Conservation (phyloP, 495 filamentous ascomycete genomes). For the Penicillium turbatum region DNA sequence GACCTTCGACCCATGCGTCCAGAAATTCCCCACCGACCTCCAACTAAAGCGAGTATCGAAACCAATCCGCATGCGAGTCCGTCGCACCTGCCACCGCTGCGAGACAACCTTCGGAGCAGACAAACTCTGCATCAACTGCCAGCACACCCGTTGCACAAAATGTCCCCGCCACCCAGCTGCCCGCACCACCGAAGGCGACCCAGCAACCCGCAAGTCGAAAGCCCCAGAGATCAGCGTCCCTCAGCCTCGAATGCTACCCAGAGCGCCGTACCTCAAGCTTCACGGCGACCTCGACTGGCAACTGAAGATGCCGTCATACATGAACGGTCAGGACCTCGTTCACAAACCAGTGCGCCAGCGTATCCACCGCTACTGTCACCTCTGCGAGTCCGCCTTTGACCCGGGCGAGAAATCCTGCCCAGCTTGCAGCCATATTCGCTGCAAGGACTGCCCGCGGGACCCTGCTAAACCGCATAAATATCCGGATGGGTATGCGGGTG, state of each 20-base stretch:
- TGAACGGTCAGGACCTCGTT: conserved; percentile 65
- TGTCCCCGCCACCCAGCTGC: conserved; percentile 66
- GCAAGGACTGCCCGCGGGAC: conserved; percentile 75
- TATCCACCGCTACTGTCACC: conserved; percentile 72
- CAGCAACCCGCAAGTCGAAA: conserved; percentile 39
- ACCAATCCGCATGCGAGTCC: conserved; percentile 86
- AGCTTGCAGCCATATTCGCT: conserved; percentile 70
- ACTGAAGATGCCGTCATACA: conserved; percentile 59
- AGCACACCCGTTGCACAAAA: conserved; percentile 72
- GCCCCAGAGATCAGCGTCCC: conserved; percentile 16
- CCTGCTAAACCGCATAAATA: conserved; percentile 71
- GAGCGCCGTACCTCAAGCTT: conserved; percentile 13
- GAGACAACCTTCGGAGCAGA: conserved; percentile 65
- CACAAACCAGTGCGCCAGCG: conserved; percentile 63
- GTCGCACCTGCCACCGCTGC: conserved; percentile 76
- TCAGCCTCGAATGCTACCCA: conserved; percentile 2
- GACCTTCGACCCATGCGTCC: conserved; percentile 64
- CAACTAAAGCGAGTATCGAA: conserved; percentile 74
- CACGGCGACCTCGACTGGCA: conserved; percentile 12
- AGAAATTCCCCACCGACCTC: conserved; percentile 53
- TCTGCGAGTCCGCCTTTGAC: conserved; percentile 62
- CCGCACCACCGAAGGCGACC: conserved; percentile 21
- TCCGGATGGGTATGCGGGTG: conserved; percentile 73
- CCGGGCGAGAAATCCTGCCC: conserved; percentile 57
- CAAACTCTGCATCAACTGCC: conserved; percentile 66